These are phyloP conservation scores for Leishmania mexicana DNA, from an alignment of 208 protist genomes.

Conservation along the genomic window DNA sequence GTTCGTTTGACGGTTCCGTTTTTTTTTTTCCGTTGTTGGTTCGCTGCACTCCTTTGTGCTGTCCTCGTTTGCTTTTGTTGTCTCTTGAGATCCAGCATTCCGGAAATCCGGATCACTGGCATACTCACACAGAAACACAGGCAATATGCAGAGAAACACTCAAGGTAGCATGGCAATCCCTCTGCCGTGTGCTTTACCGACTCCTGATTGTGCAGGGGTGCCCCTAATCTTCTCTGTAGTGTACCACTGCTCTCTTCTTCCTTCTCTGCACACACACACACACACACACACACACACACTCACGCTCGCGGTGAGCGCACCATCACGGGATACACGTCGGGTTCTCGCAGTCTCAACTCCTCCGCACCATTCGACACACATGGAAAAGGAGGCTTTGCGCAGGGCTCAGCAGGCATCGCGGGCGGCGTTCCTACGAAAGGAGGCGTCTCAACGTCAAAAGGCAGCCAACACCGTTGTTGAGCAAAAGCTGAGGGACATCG, in stretches of 20 bases:
- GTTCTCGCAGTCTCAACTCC: constrained; percentile 9
- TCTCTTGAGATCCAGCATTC: too few species aligned
- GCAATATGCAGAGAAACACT: too few species aligned
- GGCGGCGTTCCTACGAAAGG: constrained; percentile 69
- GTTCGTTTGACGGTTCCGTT: neutral
- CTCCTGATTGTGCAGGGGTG: neutral
- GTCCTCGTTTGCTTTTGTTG: neutral
- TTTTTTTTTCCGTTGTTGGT: neutral
- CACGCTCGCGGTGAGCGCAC: neutral
- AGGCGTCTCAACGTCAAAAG: constrained; percentile 61
- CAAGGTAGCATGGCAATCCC: too few species aligned
- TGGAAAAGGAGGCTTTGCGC: constrained; percentile 63
- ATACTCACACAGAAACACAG: too few species aligned
- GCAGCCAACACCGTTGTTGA: constrained; percentile 69
- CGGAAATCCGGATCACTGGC: too few species aligned
- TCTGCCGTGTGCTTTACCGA: neutral
- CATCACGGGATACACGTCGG: neutral
- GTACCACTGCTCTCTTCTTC: neutral
- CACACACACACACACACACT: constrained; percentile 7
- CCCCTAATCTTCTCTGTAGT: neutral
- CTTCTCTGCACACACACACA: constrained; percentile 4
- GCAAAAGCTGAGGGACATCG: constrained; percentile 77
- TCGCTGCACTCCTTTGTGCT: neutral
- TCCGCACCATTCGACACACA: constrained; percentile 6
- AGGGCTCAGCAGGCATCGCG: constrained; percentile 74